Conservation (phyloP, 164 flowering plant species). For the Vitis riparia region DNA sequence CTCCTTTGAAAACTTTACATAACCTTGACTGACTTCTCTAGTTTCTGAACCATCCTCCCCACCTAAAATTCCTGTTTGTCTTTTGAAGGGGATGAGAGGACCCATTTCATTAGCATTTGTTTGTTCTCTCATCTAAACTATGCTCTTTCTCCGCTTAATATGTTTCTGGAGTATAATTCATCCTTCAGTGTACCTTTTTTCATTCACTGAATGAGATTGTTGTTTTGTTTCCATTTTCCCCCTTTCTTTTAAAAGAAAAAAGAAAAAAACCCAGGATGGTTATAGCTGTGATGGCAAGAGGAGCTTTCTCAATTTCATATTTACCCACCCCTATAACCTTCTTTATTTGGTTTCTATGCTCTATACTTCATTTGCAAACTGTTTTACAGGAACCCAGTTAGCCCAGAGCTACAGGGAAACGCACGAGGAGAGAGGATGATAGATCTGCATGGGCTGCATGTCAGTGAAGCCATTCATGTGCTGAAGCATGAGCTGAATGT, state of each 20-base stretch:
- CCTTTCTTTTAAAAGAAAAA: too few species aligned
- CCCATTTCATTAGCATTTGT: neutral
- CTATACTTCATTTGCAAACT: neutral
- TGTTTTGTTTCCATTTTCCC: too few species aligned
- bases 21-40: neutral
- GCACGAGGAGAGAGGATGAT: conserved; percentile 84
- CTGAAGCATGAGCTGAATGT: conserved; percentile 74
- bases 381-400: conserved; percentile 59
- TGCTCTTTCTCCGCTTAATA: too few species aligned
- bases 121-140: too few species aligned
- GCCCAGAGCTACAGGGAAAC: conserved; percentile 47
- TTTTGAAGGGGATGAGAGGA: neutral
- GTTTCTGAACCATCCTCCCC: neutral
- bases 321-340: neutral
- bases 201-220: too few species aligned
- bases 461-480: conserved; percentile 81
- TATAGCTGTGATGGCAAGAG: too few species aligned
- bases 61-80: too few species aligned
- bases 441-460: conserved; percentile 92
- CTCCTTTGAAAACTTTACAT: neutral
- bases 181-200: too few species aligned
- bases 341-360: neutral
- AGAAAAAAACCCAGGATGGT: too few species aligned
- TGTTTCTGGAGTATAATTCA: too few species aligned
- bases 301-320: neutral